Evolutionary conservation across 1,284 basidiomycete species (phyloP), one percentile per base, ranked within the genome.

Genomic region (Pseudozyma sp.): DNA sequence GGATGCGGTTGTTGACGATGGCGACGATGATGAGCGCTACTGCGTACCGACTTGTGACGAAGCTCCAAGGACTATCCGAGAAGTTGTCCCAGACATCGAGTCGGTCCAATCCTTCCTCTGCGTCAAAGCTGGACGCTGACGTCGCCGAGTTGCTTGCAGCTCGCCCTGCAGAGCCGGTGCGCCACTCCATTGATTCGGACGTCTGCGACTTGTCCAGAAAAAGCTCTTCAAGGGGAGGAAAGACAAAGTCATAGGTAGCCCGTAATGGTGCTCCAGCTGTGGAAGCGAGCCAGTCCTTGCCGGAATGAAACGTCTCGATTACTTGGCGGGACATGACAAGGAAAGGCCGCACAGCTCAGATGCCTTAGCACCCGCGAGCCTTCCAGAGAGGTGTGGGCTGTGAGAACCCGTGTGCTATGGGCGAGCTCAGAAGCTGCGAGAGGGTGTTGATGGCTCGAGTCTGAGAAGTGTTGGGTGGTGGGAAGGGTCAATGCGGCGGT

Each of bases 1-100:
- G 76, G 8, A 83, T 78, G 4, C 82, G 71, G 45, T 83, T 83
- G 48, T 73, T 74, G 43, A 81, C 38, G 25, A 81, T 70, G 8
- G 75, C 78, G 42, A 81, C 72, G 21, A 70, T 52, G 25, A 76
- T 53, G n/a, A 83, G 63, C 3, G 76, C 71, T 21, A 79, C 36
- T 8, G 76, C 58, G 42, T 80, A 83, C 3, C 80, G 77, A 18
- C 80, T 82, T 36, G 72, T 69, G 18, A 83, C 47, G 39, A 83
- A 83, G 52, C 71, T 73, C 71, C 77, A 76, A 0, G 79, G 76
- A 31, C 70, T 76, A 44, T 78, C 73, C 14, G 59, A 49, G 47
- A 78, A 70, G 53, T 51, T 63, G 10, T 70, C 72, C 73, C 68
- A 76, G 3, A 52, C 56, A 7, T 66, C 67, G 47, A 63, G 45